Percentiles rank a stretch among this genome's conserved stretches.
phyloP scores from a whole-genome alignment of 2,329 filamentous ascomycete species.

The Colletotrichum sp. region DNA sequence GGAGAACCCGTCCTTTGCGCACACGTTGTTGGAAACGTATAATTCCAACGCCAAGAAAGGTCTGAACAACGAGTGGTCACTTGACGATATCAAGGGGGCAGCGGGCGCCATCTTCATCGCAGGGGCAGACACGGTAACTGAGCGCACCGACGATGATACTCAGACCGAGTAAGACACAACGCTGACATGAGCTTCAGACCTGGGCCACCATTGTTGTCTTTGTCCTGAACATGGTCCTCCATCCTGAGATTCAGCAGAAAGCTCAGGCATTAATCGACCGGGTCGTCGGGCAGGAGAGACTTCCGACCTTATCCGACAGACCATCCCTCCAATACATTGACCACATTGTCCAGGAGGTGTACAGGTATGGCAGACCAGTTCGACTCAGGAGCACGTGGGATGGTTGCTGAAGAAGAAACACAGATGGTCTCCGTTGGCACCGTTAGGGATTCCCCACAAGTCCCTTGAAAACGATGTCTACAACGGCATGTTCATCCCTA shows the following conservation, averaged over 20 bases:
- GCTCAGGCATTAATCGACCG: slow-evolving; percentile 49
- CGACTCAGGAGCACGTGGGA: not conserved
- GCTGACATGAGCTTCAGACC: slow-evolving; percentile 36
- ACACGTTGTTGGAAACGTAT: slow-evolving; percentile 14
- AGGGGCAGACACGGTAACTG: slow-evolving; percentile 48
- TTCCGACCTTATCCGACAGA: slow-evolving; percentile 52
- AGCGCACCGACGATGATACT: not conserved
- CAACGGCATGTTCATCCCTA: slow-evolving; percentile 60
- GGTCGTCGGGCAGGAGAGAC: slow-evolving; percentile 47
- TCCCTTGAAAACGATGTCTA: slow-evolving; percentile 61
- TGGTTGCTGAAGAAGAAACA: slow-evolving; percentile 20
- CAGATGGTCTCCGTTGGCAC: slow-evolving; percentile 49
- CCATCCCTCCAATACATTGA: slow-evolving; percentile 44
- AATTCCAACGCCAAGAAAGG: slow-evolving; percentile 7
- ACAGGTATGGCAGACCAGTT: slow-evolving; percentile 5
- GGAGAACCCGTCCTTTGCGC: slow-evolving; percentile 19
- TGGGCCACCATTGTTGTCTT: slow-evolving; percentile 22
- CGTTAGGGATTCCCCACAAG: slow-evolving; percentile 59
- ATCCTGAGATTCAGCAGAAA: slow-evolving; percentile 50
- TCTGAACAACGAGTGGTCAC: slow-evolving; percentile 13
- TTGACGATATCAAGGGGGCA: slow-evolving; percentile 52
- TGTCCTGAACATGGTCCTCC: slow-evolving; percentile 22
- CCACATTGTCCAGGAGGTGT: slow-evolving; percentile 44
- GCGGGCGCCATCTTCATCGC: slow-evolving; percentile 53
- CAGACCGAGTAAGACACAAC: not conserved